These are phyloP conservation scores for Conidiobolus incongruus DNA, from an alignment of 371 early-diverging fungal species.

Conservation along the genomic window DNA sequence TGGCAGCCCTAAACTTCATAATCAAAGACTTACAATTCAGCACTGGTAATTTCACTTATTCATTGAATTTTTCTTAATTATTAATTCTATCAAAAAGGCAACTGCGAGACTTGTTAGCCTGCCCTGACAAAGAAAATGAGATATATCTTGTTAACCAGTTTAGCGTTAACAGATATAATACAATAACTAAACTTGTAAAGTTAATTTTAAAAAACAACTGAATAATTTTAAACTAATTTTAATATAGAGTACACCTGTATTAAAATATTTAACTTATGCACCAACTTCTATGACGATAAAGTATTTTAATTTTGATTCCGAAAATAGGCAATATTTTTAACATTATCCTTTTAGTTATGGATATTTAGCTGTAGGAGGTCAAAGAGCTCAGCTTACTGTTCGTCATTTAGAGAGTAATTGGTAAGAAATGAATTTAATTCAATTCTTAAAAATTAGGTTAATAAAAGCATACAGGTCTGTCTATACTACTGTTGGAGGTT, in stretches of 20 bases:
- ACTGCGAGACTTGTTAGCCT: conserved; percentile 64
- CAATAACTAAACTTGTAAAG: conserved; percentile 14
- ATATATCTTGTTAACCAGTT: conserved; percentile 33
- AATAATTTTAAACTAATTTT: not conserved
- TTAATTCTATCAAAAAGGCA: conserved; percentile 36
- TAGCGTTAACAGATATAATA: conserved; percentile 32
- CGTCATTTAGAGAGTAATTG: conserved; percentile 43
- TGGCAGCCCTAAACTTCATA: conserved; percentile 16
- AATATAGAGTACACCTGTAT: conserved; percentile 14
- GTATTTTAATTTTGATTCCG: too few relatives aligned
- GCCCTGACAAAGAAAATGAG: conserved; percentile 27
- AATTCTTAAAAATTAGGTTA: too few relatives aligned
- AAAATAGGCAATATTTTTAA: conserved; percentile 1
- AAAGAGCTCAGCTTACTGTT: conserved; percentile 62
- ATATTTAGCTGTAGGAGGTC: conserved; percentile 77
- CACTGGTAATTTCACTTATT: conserved; percentile 22
- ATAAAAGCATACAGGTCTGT: conserved; percentile 22
- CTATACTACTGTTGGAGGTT: conserved; percentile 51
- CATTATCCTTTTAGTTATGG: conserved; percentile 20
- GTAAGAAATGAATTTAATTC: too few relatives aligned
- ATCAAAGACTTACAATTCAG: conserved; percentile 28
- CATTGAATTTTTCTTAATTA: not conserved
- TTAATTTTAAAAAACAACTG: too few relatives aligned
- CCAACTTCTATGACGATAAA: conserved; percentile 63
- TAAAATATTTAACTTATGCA: conserved; percentile 45